A percentile compares a stretch with the other conserved stretches of the same genome.
Evolutionary conservation across 345 rosid species (phyloP).

Genomic region (Geranium rotundifolium): DNA sequence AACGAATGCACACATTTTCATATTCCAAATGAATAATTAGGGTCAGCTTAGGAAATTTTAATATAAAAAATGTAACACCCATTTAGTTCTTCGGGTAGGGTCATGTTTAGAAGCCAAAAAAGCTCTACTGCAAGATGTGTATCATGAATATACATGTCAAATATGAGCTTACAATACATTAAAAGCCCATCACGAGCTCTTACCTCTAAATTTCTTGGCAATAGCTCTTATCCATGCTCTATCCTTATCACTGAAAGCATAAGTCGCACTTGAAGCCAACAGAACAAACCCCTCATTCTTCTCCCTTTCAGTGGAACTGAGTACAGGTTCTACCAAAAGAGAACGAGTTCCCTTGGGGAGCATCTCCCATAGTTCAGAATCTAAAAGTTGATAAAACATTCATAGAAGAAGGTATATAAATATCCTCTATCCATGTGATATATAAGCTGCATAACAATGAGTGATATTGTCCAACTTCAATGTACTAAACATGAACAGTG

Average conservation of each 20-base stretch:
- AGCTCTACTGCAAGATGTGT: too few relatives aligned
- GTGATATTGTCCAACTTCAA: not conserved
- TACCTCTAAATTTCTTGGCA: conserved; percentile 57
- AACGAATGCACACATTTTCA: not conserved
- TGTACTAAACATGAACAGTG: too few relatives aligned
- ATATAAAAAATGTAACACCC: not conserved
- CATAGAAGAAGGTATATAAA: conserved; percentile 6
- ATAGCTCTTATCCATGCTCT: conserved; percentile 77
- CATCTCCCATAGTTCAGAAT: conserved; percentile 40
- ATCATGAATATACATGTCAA: not conserved
- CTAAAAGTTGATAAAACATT: conserved; percentile 24
- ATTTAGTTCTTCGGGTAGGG: too few relatives aligned
- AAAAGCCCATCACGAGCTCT: conserved; percentile 16
- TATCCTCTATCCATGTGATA: not conserved
- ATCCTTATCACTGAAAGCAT: conserved; percentile 69
- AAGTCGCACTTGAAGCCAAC: conserved; percentile 62
- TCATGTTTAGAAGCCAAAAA: too few relatives aligned
- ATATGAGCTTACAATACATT: conserved; percentile 4
- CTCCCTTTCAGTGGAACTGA: conserved; percentile 20
- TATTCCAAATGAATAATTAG: too few relatives aligned
- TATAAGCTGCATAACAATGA: not conserved
- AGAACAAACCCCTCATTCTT: conserved; percentile 45
- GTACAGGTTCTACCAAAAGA: conserved; percentile 50
- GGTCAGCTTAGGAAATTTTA: too few relatives aligned
- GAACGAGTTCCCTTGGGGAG: conserved; percentile 64